A percentile compares a stretch with the other conserved stretches of the same genome.
These are phyloP conservation scores for Xylaria hypoxylon DNA, from an alignment of 2,329 filamentous ascomycete species.

Conservation along the genomic window DNA sequence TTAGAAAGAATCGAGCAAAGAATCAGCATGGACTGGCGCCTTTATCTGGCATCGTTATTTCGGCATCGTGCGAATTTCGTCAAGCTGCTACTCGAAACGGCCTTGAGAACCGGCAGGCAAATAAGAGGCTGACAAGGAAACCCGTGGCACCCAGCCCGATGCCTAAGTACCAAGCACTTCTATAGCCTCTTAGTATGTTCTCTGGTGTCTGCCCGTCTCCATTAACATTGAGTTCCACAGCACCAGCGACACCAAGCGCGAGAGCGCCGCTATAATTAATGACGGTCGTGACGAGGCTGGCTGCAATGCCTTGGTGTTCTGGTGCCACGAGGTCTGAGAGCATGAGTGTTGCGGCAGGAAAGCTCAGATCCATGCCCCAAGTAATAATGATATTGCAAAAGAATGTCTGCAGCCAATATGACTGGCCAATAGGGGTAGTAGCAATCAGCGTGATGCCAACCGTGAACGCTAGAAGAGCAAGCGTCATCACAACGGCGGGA, in stretches of 20 bases:
- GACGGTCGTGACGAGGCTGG: constrained; percentile 64
- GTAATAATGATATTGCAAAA: constrained; percentile 62
- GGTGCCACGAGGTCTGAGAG: constrained; percentile 57
- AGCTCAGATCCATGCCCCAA: constrained; percentile 67
- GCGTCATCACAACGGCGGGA: constrained; percentile 49
- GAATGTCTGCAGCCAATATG: constrained; percentile 67
- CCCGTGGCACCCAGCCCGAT: constrained; percentile 45
- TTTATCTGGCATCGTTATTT: background rate
- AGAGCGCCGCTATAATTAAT: constrained; percentile 69
- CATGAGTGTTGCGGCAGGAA: constrained; percentile 65
- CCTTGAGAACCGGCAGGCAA: constrained; percentile 45
- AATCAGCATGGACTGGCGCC: background rate
- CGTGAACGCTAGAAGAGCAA: constrained; percentile 50
- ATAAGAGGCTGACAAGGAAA: constrained; percentile 43
- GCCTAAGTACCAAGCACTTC: constrained; percentile 48
- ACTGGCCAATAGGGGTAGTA: constrained; percentile 59
- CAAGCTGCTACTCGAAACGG: constrained; percentile 18
- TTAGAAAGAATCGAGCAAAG: background rate
- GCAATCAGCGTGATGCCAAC: constrained; percentile 49
- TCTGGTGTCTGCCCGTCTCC: constrained; percentile 37
- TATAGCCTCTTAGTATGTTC: constrained; percentile 45
- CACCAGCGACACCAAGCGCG: constrained; percentile 67
- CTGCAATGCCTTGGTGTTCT: constrained; percentile 53
- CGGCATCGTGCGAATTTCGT: background rate
- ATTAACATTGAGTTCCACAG: constrained; percentile 48